These are phyloP conservation scores for Cordyceps farinosa DNA, from an alignment of 2,329 filamentous ascomycete species.

Conservation along the genomic window DNA sequence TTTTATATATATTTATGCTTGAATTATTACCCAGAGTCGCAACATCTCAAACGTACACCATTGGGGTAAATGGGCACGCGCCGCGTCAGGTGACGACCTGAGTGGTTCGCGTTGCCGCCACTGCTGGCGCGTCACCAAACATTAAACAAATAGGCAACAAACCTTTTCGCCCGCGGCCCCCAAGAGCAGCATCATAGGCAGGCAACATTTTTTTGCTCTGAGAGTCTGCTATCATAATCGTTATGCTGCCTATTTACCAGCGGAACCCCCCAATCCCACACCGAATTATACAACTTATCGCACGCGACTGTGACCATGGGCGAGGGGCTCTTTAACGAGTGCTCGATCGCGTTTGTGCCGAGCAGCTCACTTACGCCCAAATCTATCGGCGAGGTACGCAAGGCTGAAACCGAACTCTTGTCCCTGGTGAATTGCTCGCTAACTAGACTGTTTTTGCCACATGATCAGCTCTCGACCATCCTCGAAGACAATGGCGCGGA, in stretches of 20 bases:
- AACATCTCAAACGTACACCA: background rate
- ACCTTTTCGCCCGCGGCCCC: background rate
- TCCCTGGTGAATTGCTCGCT: background rate
- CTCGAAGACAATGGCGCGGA: constrained; percentile 49
- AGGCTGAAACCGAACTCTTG: background rate
- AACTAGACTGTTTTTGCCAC: background rate
- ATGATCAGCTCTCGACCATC: constrained; percentile 38
- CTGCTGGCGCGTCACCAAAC: constrained; percentile 12
- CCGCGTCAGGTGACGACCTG: constrained; percentile 35
- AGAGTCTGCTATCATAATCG: background rate
- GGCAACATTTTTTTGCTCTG: background rate
- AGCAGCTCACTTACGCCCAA: constrained; percentile 39
- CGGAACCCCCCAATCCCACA: background rate
- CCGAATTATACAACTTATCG: background rate
- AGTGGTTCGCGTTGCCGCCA: constrained; percentile 33
- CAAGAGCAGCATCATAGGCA: constrained; percentile 7
- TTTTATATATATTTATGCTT: background rate
- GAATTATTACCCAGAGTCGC: no score
- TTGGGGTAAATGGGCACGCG: constrained; percentile 7
- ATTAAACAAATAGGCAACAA: constrained; percentile 19
- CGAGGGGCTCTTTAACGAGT: constrained; percentile 39
- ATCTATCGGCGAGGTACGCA: constrained; percentile 39
- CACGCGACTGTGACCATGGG: constrained; percentile 26
- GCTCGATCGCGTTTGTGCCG: constrained; percentile 44
- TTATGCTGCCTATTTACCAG: background rate